A percentile compares a stretch with the other conserved stretches of the same genome.
Evolutionary conservation across 805 yeast genomes (phyloP).

Genomic region (Sugiyamaella qingdaonensis): DNA sequence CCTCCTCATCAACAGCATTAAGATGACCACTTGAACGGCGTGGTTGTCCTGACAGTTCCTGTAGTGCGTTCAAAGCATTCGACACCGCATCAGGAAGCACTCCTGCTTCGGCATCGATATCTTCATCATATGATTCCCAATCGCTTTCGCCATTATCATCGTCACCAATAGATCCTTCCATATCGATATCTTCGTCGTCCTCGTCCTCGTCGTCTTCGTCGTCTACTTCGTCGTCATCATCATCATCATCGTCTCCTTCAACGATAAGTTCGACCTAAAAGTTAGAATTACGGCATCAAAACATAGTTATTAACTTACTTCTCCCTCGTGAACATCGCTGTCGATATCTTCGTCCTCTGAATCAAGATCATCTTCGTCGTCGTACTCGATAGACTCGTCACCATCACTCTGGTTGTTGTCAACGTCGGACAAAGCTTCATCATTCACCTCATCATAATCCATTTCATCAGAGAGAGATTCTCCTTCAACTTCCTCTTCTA

Average conservation of each 20-base stretch:
- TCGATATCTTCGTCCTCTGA: constrained; percentile 27
- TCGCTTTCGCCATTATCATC: constrained; percentile 20
- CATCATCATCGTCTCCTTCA: constrained; percentile 20
- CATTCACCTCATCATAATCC: constrained; percentile 24
- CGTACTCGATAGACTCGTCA: constrained; percentile 9
- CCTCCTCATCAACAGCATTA: constrained; percentile 11
- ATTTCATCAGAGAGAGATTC: constrained; percentile 17
- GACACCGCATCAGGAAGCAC: neutral
- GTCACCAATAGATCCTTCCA: neutral
- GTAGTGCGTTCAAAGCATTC: constrained; percentile 17
- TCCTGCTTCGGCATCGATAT: constrained; percentile 26
- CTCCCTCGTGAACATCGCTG: constrained; percentile 36
- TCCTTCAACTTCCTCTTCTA: constrained; percentile 32
- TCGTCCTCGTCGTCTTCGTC: constrained; percentile 5
- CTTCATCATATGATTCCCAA: constrained; percentile 23
- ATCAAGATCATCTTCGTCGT: constrained; percentile 36
- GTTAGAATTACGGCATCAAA: neutral
- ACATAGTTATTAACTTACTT: constrained; percentile 27
- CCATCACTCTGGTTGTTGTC: constrained; percentile 19
- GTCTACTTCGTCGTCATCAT: constrained; percentile 13
- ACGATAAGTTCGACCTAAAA: constrained; percentile 17
- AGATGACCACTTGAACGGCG: constrained; percentile 2
- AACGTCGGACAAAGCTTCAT: constrained; percentile 27
- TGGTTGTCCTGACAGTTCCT: constrained; percentile 15
- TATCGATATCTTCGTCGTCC: neutral